A percentile compares a stretch with the other conserved stretches of the same genome.
These are phyloP conservation scores for Sextonia rubra DNA, from an alignment of 164 flowering plant species.

Conservation along the genomic window DNA sequence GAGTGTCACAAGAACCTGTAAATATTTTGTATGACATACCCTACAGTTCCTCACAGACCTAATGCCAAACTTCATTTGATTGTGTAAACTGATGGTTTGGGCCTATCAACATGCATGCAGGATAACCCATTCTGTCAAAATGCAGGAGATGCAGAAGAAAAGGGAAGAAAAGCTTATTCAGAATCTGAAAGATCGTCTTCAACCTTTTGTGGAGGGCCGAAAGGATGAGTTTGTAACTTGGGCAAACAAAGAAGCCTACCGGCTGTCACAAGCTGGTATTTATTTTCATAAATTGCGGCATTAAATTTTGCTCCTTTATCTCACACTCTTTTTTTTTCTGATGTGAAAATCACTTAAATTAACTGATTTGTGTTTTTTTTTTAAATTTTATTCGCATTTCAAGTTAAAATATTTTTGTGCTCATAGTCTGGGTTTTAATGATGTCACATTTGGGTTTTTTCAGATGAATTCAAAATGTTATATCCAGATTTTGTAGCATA, in stretches of 20 bases:
- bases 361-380: background rate
- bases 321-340: background rate
- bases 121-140: background rate
- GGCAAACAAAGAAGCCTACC: constrained; percentile 73
- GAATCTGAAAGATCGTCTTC: constrained; percentile 57
- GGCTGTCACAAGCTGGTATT: constrained; percentile 77
- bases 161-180: constrained; percentile 65
- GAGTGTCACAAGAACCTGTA: background rate
- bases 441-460: no score
- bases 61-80: background rate
- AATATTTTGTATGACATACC: background rate
- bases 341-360: background rate
- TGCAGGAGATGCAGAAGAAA: constrained; percentile 64
- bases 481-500: no score
- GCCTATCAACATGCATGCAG: background rate
- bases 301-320: no score
- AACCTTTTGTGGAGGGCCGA: constrained; percentile 63
- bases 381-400: background rate
- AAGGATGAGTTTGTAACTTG: constrained; percentile 62
- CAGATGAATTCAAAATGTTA: no score
- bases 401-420: background rate
- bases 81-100: background rate
- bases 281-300: background rate
- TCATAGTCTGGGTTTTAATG: no score
- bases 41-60: background rate